A percentile compares a stretch with the other conserved stretches of the same genome.
These are phyloP conservation scores for Zasmidium citrigriseum DNA, from an alignment of 2,329 filamentous ascomycete genomes.

Conservation along the genomic window DNA sequence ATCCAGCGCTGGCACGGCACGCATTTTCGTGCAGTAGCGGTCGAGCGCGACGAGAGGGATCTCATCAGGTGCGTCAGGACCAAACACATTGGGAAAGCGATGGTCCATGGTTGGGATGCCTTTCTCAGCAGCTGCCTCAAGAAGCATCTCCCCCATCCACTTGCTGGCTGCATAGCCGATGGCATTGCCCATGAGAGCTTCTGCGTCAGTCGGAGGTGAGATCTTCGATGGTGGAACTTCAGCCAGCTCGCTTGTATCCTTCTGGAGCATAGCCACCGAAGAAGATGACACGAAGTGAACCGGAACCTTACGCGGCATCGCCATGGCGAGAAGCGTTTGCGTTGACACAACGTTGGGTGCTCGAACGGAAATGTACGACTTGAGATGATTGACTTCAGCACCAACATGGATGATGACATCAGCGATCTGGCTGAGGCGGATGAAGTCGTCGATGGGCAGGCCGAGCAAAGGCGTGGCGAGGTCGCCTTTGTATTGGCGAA, in stretches of 20 bases:
- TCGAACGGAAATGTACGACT: not conserved
- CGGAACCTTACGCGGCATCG: not conserved
- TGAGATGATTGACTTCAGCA: conserved; percentile 1
- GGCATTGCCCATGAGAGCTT: not conserved
- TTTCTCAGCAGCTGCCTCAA: not conserved
- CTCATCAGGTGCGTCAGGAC: not conserved
- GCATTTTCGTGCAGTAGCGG: conserved; percentile 2
- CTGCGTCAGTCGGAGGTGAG: not conserved
- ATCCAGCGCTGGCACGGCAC: not conserved
- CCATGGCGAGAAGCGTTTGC: not conserved
- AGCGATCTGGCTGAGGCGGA: not conserved
- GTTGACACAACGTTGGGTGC: conserved; percentile 1
- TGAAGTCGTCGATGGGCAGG: not conserved
- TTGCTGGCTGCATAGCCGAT: not conserved
- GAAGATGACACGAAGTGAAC: conserved; percentile 4
- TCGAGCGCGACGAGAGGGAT: not conserved
- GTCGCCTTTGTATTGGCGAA: conserved; percentile 3
- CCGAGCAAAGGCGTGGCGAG: not conserved
- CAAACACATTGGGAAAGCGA: not conserved
- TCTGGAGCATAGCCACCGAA: not conserved
- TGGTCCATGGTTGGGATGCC: not conserved
- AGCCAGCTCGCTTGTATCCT: not conserved
- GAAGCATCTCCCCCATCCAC: not conserved
- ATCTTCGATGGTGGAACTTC: not conserved
- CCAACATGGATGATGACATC: conserved; percentile 5